Evolutionary conservation across 306 rosid genomes (phyloP).

Genomic region (Castanospermum australe): DNA sequence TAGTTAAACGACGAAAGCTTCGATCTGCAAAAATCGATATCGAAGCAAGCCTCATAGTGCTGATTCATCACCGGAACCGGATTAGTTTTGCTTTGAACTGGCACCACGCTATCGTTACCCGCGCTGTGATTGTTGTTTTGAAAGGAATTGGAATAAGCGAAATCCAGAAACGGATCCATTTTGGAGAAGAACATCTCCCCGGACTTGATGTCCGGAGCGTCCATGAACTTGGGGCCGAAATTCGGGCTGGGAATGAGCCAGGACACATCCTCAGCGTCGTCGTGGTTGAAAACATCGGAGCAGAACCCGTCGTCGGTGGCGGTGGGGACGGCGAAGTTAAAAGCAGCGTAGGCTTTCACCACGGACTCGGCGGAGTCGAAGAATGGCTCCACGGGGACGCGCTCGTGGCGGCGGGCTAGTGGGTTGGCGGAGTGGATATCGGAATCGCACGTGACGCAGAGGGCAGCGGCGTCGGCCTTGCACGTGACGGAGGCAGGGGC

Average conservation of each 20-base stretch:
- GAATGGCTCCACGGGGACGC: constrained; percentile 62
- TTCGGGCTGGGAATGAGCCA: constrained; percentile 40
- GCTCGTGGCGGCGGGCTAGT: constrained; percentile 64
- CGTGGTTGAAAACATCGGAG: background rate
- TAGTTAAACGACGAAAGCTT: constrained; percentile 58
- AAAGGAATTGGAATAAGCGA: constrained; percentile 47
- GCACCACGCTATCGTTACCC: constrained; percentile 56
- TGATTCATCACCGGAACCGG: constrained; percentile 27
- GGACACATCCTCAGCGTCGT: constrained; percentile 21
- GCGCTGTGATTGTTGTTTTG: constrained; percentile 13
- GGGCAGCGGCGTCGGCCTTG: constrained; percentile 75
- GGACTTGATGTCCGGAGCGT: constrained; percentile 42
- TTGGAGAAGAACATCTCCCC: constrained; percentile 43
- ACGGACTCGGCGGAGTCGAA: constrained; percentile 43
- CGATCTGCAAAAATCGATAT: constrained; percentile 55
- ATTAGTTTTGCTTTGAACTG: constrained; percentile 46
- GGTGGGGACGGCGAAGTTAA: constrained; percentile 20
- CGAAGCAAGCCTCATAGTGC: constrained; percentile 44
- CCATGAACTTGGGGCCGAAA: constrained; percentile 38
- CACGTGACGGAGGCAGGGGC: constrained; percentile 67
- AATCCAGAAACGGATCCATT: constrained; percentile 54
- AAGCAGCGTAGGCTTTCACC: constrained; percentile 18
- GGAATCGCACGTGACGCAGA: constrained; percentile 66
- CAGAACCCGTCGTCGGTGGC: background rate
- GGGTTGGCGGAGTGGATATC: constrained; percentile 78